phyloP scores from a whole-genome alignment of 2,329 filamentous ascomycete species.

The Ceratocystis variospora region DNA sequence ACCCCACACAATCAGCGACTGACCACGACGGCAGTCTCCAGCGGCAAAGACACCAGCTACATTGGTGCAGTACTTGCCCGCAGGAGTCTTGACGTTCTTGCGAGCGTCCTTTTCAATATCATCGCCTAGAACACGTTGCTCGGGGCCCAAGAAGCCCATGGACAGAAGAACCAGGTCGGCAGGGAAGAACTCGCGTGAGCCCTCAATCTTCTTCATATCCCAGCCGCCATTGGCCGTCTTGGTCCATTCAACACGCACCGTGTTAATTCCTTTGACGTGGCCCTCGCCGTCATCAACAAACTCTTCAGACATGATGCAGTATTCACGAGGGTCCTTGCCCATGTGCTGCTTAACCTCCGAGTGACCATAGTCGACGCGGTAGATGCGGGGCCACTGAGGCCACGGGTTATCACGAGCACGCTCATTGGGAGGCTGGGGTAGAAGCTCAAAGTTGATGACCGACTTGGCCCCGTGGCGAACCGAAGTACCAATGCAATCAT shows the following conservation, averaged over 20 bases:
- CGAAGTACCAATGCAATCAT: conserved; percentile 94
- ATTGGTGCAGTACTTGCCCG: conserved; percentile 80
- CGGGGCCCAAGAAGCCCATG: conserved; percentile 94
- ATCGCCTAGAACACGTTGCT: conserved; percentile 76
- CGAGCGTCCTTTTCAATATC: conserved; percentile 79
- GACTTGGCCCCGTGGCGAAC: conserved; percentile 92
- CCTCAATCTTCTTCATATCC: conserved; percentile 97
- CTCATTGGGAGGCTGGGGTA: conserved; percentile 82
- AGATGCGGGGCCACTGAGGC: conserved; percentile 96
- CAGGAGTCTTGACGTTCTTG: conserved; percentile 91
- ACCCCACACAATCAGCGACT: conserved; percentile 94
- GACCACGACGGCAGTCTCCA: conserved; percentile 86
- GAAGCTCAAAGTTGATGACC: conserved; percentile 88
- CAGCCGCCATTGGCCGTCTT: conserved; percentile 78
- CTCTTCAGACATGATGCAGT: conserved; percentile 95
- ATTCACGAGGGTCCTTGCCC: conserved; percentile 91
- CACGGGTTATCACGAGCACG: conserved; percentile 91
- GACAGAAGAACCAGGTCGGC: conserved; percentile 87
- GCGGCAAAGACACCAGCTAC: conserved; percentile 81
- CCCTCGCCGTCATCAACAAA: conserved; percentile 82
- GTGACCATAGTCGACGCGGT: conserved; percentile 97
- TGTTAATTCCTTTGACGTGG: conserved; percentile 91
- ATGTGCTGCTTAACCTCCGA: conserved; percentile 91
- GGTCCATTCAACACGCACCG: conserved; percentile 89
- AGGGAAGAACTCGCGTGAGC: conserved; percentile 88